phyloP scores from a whole-genome alignment of 805 yeast species.

The Lipomyces starkeyi region DNA sequence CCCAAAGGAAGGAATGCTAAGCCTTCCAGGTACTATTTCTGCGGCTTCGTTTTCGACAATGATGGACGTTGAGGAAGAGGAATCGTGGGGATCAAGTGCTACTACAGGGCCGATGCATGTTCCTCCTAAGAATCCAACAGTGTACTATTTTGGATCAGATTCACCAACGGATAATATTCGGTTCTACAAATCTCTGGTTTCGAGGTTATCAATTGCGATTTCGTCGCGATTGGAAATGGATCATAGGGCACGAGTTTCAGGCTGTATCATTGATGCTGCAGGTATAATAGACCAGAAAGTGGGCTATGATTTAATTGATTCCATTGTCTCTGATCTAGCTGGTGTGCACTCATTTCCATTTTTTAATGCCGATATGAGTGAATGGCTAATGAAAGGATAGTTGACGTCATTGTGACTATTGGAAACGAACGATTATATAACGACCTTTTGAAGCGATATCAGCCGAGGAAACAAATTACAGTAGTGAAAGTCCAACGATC shows the following conservation, averaged over 20 bases:
- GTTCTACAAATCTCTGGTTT: slow-evolving; percentile 57
- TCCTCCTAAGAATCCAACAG: slow-evolving; percentile 77
- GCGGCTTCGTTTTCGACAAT: slow-evolving; percentile 85
- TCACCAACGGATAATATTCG: slow-evolving; percentile 61
- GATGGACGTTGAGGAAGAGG: slow-evolving; percentile 70
- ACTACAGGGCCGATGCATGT: slow-evolving; percentile 73
- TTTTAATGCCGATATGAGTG: background rate
- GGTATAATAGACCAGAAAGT: slow-evolving; percentile 59
- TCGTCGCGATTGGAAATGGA: slow-evolving; percentile 58
- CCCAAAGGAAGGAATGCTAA: slow-evolving; percentile 71
- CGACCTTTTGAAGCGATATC: slow-evolving; percentile 60
- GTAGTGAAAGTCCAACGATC: slow-evolving; percentile 70
- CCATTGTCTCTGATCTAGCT: slow-evolving; percentile 62
- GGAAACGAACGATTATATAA: slow-evolving; percentile 74
- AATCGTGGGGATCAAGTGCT: slow-evolving; percentile 76
- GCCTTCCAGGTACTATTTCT: slow-evolving; percentile 77
- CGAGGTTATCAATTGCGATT: slow-evolving; percentile 58
- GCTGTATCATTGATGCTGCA: slow-evolving; percentile 78
- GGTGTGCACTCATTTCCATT: background rate
- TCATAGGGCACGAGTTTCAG: slow-evolving; percentile 51
- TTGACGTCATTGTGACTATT: slow-evolving; percentile 68
- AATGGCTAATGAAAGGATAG: slow-evolving; percentile 40
- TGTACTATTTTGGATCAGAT: slow-evolving; percentile 77
- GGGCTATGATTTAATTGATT: slow-evolving; percentile 55
- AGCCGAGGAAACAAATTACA: slow-evolving; percentile 43